Percentiles rank a stretch among this genome's conserved stretches.
Conservation (phyloP, 169 alveolate species). For the Blepharisma undulans region DNA sequence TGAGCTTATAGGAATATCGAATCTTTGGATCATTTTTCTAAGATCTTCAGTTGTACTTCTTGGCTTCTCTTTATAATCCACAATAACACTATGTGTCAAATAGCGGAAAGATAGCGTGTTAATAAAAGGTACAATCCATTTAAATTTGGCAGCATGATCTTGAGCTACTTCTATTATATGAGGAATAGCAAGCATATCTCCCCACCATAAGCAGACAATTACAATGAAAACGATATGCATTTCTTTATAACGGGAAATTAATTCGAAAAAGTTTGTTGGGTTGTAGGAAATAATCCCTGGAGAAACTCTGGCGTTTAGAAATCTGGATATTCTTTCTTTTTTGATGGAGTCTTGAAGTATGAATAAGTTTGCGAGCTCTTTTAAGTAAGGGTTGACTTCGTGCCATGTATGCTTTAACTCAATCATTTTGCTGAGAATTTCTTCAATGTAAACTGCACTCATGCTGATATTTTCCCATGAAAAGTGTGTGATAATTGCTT, state of each 20-base stretch:
- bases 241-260: not conserved
- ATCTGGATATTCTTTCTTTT: not conserved
- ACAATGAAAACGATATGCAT: not conserved
- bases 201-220: not conserved
- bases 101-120: not conserved
- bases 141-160: not conserved
- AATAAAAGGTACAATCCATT: not conserved
- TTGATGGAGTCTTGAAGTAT: not conserved
- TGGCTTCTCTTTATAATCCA: not conserved
- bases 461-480: not conserved
- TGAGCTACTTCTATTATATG: not conserved
- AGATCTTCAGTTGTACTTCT: not conserved
- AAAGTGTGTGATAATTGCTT: not conserved
- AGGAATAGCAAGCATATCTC: not conserved
- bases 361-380: not conserved
- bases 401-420: not conserved
- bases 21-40: not conserved
- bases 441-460: not conserved
- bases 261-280: slow-evolving; percentile 1
- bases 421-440: not conserved
- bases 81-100: not conserved
- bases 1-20: not conserved
- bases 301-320: not conserved
- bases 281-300: not conserved
- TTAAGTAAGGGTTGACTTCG: not conserved